Conservation (phyloP, 2,329 filamentous ascomycete species). For the Alternaria conjuncta region DNA sequence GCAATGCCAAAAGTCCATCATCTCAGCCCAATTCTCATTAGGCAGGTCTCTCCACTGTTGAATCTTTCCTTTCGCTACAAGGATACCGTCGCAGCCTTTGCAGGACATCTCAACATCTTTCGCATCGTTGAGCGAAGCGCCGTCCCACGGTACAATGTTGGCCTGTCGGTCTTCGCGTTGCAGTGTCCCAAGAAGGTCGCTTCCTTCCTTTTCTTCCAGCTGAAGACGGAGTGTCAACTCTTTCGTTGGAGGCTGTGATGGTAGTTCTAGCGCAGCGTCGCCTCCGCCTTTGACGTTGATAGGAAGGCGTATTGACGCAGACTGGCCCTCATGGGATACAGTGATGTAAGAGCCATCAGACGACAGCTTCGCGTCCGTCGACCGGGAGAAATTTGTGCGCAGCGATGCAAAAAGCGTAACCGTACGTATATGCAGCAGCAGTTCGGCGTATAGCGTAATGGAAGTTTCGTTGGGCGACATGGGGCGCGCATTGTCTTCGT, state of each 20-base stretch:
- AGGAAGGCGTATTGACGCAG: slow-evolving; percentile 55
- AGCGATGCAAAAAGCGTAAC: slow-evolving; percentile 64
- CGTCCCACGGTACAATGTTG: slow-evolving; percentile 54
- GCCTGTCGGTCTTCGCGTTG: slow-evolving; percentile 41
- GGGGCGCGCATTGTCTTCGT: slow-evolving; percentile 26
- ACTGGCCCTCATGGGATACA: slow-evolving; percentile 55
- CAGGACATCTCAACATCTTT: slow-evolving; percentile 32
- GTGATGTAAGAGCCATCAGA: slow-evolving; percentile 53
- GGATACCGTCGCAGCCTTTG: slow-evolving; percentile 29
- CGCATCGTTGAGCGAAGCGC: slow-evolving; percentile 38
- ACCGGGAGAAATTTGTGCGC: slow-evolving; percentile 50
- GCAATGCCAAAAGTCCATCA: slow-evolving; percentile 99
- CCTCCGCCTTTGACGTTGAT: slow-evolving; percentile 52
- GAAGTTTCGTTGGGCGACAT: slow-evolving; percentile 39
- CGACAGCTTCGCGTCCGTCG: slow-evolving; percentile 54
- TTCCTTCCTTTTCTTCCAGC: slow-evolving; percentile 53
- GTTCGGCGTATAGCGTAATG: slow-evolving; percentile 63
- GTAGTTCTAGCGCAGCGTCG: slow-evolving; percentile 58
- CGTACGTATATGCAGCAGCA: slow-evolving; percentile 66
- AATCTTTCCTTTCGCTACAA: slow-evolving; percentile 27
- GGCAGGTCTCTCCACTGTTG: slow-evolving; percentile 87
- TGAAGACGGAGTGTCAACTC: slow-evolving; percentile 63
- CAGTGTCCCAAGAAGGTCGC: slow-evolving; percentile 34
- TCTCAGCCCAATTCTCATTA: slow-evolving; percentile 97
- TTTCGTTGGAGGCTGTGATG: slow-evolving; percentile 52